Evolutionary conservation across 352 stramenopile species (phyloP).

Genomic region (Globisporangium cystogenes): DNA sequence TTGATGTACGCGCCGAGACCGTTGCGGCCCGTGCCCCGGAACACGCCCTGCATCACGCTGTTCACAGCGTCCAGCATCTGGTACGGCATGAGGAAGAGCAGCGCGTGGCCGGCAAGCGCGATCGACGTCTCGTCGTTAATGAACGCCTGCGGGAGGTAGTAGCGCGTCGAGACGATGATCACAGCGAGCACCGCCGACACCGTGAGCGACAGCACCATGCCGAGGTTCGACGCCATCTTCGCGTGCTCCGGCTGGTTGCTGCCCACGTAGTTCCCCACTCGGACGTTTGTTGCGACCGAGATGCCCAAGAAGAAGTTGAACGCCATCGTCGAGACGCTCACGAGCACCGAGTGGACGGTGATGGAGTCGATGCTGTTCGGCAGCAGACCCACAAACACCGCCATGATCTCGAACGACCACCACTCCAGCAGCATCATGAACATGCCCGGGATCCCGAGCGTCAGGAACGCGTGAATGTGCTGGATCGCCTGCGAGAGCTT

Average conservation of each 20-base stretch:
- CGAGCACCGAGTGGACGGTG: conserved; percentile 67
- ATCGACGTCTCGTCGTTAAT: conserved; percentile 68
- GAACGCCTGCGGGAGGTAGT: conserved; percentile 49
- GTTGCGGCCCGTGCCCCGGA: conserved; percentile 59
- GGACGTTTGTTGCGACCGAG: conserved; percentile 71
- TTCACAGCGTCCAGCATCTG: conserved; percentile 68
- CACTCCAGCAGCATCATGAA: conserved; percentile 78
- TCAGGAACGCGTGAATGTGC: conserved; percentile 59
- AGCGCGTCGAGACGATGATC: conserved; percentile 36
- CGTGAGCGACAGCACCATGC: conserved; percentile 46
- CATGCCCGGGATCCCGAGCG: conserved; percentile 60
- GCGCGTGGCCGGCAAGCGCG: conserved; percentile 30
- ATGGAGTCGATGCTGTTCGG: conserved; percentile 59
- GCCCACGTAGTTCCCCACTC: conserved; percentile 76
- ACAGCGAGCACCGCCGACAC: conserved; percentile 36
- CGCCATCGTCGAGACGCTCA: conserved; percentile 54
- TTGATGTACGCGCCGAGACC: conserved; percentile 55
- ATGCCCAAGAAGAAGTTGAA: conserved; percentile 84
- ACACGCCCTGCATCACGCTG: conserved; percentile 68
- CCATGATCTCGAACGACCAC: conserved; percentile 81
- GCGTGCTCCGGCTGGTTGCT: conserved; percentile 79
- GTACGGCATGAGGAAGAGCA: conserved; percentile 64
- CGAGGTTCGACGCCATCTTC: conserved; percentile 67
- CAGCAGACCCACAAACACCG: conserved; percentile 51
- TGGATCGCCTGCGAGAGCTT: conserved; percentile 36